Percentiles rank a stretch among this genome's conserved stretches.
phyloP scores from a whole-genome alignment of 176 grass and related monocot species.

The Paspalum vaginatum region DNA sequence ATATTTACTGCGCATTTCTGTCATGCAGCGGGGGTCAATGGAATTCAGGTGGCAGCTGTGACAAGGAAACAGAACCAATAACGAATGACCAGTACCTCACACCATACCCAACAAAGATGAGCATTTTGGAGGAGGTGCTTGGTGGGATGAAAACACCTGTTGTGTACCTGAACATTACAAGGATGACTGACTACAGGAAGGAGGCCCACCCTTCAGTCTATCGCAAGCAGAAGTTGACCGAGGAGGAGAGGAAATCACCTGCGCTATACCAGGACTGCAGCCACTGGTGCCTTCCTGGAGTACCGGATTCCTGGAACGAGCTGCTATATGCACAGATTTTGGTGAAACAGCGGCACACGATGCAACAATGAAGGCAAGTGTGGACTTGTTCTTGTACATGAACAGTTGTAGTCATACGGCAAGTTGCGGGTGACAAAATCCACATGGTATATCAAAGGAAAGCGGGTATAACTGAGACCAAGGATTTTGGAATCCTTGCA shows the following conservation, averaged over 20 bases:
- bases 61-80: conserved; percentile 86
- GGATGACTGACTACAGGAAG: conserved; percentile 97
- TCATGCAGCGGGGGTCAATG: conserved; percentile 82
- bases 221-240: conserved; percentile 61
- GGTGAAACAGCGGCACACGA: conserved; percentile 53
- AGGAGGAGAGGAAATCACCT: conserved; percentile 52
- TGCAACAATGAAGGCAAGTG: conserved; percentile 60
- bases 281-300: conserved; percentile 97
- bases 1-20: not conserved
- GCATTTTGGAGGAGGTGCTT: conserved; percentile 76
- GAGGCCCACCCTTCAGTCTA: conserved; percentile 91
- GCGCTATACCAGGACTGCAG: conserved; percentile 83
- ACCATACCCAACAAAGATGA: conserved; percentile 66
- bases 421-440: conserved; percentile 29
- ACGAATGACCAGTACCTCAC: conserved; percentile 63
- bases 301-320: conserved; percentile 96
- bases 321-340: conserved; percentile 82
- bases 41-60: conserved; percentile 90
- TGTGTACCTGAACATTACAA: conserved; percentile 85
- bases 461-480: conserved; percentile 30
- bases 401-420: conserved; percentile 48
- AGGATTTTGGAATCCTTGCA: conserved; percentile 49
- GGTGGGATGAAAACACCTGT: conserved; percentile 72
- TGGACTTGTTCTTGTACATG: conserved; percentile 45
- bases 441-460: conserved; percentile 26